These are phyloP conservation scores for Begonia loranthoides DNA, from an alignment of 306 rosid genomes.

Conservation along the genomic window DNA sequence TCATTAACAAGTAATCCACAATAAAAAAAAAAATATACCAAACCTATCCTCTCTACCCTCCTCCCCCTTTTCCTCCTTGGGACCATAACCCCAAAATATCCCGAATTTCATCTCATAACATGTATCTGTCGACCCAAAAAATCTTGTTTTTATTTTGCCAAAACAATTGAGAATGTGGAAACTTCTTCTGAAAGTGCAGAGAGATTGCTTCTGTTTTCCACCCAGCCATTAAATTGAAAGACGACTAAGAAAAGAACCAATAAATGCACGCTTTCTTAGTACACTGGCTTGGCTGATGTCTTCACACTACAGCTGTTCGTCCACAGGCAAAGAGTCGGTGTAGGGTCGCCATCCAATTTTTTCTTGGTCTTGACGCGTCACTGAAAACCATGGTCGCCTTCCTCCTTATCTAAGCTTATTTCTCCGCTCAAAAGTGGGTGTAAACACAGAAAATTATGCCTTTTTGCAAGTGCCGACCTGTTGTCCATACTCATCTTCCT, in stretches of 20 bases:
- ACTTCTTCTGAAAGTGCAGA: too few relatives aligned
- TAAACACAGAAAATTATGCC: neutral
- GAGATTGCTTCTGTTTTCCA: too few relatives aligned
- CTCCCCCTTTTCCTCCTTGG: too few relatives aligned
- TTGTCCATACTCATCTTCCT: slow-evolving; percentile 7
- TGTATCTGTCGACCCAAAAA: too few relatives aligned
- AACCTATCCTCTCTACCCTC: too few relatives aligned
- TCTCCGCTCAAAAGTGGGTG: neutral
- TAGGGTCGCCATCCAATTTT: neutral
- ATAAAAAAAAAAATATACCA: too few relatives aligned
- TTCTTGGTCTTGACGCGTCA: neutral
- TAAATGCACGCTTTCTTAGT: neutral
- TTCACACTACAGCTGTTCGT: neutral
- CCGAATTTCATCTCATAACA: too few relatives aligned
- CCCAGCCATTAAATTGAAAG: too few relatives aligned
- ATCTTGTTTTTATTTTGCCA: too few relatives aligned
- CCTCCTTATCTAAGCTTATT: neutral
- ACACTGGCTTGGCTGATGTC: neutral
- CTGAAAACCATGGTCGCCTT: neutral
- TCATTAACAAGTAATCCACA: too few relatives aligned
- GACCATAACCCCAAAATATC: too few relatives aligned
- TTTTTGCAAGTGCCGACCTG: slow-evolving; percentile 32
- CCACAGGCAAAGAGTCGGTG: neutral
- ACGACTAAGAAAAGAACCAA: neutral
- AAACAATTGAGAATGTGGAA: too few relatives aligned